Conservation (phyloP, 1,284 basidiomycete species). For the Boletellus sp. region DNA sequence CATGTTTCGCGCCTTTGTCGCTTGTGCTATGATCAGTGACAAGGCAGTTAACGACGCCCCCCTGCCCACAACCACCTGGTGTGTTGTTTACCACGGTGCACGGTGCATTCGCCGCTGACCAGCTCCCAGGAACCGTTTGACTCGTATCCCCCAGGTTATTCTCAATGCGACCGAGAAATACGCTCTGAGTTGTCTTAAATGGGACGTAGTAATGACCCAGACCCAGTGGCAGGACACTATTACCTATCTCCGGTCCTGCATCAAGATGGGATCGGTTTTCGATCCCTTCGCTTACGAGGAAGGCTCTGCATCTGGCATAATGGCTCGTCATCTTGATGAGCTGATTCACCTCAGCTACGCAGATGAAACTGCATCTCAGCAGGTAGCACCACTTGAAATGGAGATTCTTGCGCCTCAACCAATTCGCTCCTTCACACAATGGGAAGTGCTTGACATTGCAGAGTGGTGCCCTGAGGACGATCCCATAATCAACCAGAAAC, state of each 20-base stretch:
- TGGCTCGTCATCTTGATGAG: conserved; percentile 24
- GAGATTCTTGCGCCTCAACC: conserved; percentile 19
- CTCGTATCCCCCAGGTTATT: conserved; percentile 26
- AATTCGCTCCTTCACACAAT: conserved; percentile 5
- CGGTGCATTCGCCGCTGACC: conserved; percentile 7
- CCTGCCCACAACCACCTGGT: conserved; percentile 45
- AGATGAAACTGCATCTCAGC: background rate
- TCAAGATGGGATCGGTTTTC: conserved; percentile 29
- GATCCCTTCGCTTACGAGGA: conserved; percentile 26
- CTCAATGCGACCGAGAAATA: conserved; percentile 32
- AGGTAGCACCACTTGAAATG: background rate
- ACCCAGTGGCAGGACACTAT: conserved; percentile 28
- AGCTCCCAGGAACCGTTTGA: conserved; percentile 26
- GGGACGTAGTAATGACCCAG: conserved; percentile 25
- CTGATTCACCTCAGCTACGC: conserved; percentile 16
- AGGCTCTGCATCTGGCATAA: conserved; percentile 15
- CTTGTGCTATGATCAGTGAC: conserved; percentile 51
- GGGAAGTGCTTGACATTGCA: conserved; percentile 11
- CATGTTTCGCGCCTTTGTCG: conserved; percentile 39
- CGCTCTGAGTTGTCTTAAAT: conserved; percentile 29
- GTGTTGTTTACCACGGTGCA: conserved; percentile 2
- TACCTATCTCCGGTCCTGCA: conserved; percentile 23
- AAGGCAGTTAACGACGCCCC: conserved; percentile 56
- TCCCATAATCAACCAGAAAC: conserved; percentile 32
- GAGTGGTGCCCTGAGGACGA: conserved; percentile 34